Evolutionary conservation across 2,329 filamentous ascomycete genomes (phyloP).

Genomic region (Sarocladium brachiariae): DNA sequence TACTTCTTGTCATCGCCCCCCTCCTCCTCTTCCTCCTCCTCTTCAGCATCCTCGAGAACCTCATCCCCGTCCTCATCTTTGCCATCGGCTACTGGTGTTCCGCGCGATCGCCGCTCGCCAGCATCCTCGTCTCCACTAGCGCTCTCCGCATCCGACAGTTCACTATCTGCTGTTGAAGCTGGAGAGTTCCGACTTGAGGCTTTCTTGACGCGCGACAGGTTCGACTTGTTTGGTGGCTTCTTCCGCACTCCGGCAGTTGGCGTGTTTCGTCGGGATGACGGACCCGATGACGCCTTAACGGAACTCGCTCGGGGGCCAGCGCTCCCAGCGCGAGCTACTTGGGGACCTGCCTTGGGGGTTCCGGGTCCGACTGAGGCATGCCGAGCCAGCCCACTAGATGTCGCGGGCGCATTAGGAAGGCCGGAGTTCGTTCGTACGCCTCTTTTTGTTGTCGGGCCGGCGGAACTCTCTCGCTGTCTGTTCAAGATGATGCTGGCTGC

Average conservation of each 20-base stretch:
- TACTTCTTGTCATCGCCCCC: slow-evolving; percentile 75
- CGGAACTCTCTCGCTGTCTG: slow-evolving; percentile 50
- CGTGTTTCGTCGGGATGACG: slow-evolving; percentile 41
- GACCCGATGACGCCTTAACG: slow-evolving; percentile 35
- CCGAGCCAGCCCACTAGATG: slow-evolving; percentile 53
- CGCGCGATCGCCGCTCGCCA: slow-evolving; percentile 24
- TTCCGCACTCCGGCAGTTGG: slow-evolving; percentile 38
- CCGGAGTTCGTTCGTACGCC: slow-evolving; percentile 41
- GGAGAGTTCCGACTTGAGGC: slow-evolving; percentile 52
- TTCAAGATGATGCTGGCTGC: slow-evolving; percentile 54
- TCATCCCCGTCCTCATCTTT: slow-evolving; percentile 44
- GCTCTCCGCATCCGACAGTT: slow-evolving; percentile 57
- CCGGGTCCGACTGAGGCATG: slow-evolving; percentile 58
- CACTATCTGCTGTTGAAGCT: slow-evolving; percentile 56
- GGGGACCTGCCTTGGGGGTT: slow-evolving; percentile 46
- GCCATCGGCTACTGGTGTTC: slow-evolving; percentile 25
- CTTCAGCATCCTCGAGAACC: slow-evolving; percentile 46
- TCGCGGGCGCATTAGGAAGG: slow-evolving; percentile 39
- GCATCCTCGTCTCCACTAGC: slow-evolving; percentile 44
- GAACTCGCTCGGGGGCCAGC: slow-evolving; percentile 48
- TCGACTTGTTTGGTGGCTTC: slow-evolving; percentile 51
- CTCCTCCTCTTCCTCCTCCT: slow-evolving; percentile 57
- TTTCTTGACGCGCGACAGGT: slow-evolving; percentile 55
- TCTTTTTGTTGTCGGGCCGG: slow-evolving; percentile 51
- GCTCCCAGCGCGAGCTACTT: slow-evolving; percentile 46